Evolutionary conservation across 2,329 filamentous ascomycete genomes (phyloP).

Genomic region (Colletotrichum sp.): DNA sequence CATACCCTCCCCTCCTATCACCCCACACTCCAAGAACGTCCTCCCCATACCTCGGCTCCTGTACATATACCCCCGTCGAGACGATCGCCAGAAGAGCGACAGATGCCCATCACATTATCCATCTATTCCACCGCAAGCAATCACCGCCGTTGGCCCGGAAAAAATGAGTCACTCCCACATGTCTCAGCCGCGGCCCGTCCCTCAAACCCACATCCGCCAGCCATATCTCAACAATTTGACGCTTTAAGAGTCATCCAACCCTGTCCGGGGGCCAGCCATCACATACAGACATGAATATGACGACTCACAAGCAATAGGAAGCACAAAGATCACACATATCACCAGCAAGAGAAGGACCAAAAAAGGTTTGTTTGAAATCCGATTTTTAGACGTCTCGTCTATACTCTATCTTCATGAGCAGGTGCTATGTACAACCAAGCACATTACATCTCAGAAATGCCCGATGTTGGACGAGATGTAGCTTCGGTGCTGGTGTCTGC

Average conservation of each 20-base stretch:
- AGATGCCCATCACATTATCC: not conserved
- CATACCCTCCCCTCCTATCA: not conserved
- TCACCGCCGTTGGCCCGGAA: not conserved
- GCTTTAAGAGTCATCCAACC: not conserved
- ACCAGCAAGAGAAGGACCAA: not conserved
- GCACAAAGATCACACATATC: not conserved
- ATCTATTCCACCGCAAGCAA: not conserved
- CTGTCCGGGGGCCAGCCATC: not conserved
- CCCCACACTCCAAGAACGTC: not conserved
- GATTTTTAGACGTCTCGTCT: constrained; percentile 18
- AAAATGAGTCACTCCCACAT: not conserved
- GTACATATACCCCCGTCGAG: not conserved
- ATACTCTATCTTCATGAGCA: constrained; percentile 16
- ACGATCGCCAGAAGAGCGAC: not conserved
- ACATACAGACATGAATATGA: not conserved
- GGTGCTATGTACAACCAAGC: constrained; percentile 16
- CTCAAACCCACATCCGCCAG: not conserved
- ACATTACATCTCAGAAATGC: constrained; percentile 8
- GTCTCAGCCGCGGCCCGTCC: not conserved
- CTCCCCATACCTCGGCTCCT: not conserved
- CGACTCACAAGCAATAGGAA: not conserved
- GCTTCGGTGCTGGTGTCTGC: not conserved
- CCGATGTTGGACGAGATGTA: constrained; percentile 4
- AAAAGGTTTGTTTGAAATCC: not conserved
- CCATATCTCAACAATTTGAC: not conserved